These are phyloP conservation scores for Antrodiella citrinella DNA, from an alignment of 768 basidiomycete genomes.

Conservation along the genomic window DNA sequence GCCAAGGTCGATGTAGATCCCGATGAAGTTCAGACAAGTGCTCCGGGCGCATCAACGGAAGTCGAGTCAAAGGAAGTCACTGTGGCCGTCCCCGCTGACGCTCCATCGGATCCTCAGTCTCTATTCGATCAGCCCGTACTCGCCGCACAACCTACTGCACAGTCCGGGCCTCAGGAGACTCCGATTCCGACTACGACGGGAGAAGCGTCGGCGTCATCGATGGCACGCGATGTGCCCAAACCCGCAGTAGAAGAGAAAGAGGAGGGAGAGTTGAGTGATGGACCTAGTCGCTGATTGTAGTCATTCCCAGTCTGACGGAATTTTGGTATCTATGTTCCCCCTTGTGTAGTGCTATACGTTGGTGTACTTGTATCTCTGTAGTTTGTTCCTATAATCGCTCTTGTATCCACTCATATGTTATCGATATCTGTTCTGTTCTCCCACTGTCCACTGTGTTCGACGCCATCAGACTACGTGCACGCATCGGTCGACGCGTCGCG, in stretches of 20 bases:
- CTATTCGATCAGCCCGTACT: background rate
- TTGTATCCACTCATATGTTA: background rate
- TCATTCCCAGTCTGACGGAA: too few species aligned
- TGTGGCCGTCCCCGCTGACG: background rate
- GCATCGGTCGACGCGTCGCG: too few species aligned
- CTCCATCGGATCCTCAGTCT: background rate
- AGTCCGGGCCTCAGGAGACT: too few species aligned
- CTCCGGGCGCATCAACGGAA: background rate
- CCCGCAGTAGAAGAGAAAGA: constrained; percentile 8
- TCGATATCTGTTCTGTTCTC: too few species aligned
- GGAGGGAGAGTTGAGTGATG: constrained; percentile 14
- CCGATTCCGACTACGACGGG: too few species aligned
- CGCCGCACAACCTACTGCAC: too few species aligned
- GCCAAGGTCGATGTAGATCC: background rate
- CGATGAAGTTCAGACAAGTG: background rate
- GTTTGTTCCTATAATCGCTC: background rate
- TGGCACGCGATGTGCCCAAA: background rate
- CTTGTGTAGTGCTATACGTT: background rate
- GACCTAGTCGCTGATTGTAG: background rate
- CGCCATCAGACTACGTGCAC: too few species aligned
- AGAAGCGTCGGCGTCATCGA: too few species aligned
- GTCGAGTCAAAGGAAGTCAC: background rate
- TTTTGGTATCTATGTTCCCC: background rate
- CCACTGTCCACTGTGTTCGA: too few species aligned
- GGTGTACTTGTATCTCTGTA: background rate